phyloP scores from a whole-genome alignment of 73 alveolate species.

The Diophrys appendiculata region DNA sequence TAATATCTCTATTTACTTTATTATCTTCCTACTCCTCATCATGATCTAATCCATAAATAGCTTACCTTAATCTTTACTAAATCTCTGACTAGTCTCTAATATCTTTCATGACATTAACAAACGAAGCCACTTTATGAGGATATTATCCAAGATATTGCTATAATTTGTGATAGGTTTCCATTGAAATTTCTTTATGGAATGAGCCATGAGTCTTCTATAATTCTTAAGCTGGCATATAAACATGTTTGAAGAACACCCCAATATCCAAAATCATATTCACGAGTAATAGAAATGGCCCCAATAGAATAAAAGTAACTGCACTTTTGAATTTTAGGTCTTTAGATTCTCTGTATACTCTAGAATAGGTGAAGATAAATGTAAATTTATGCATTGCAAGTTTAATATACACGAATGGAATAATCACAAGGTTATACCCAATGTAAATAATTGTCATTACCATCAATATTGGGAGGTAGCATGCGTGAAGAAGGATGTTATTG shows the following conservation, averaged over 20 bases:
- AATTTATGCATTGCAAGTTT: slow-evolving; percentile 57
- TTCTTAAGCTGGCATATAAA: slow-evolving; percentile 42
- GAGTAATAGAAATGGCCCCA: slow-evolving; percentile 38
- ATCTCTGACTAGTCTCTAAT: too few relatives aligned
- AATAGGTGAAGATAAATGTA: slow-evolving; percentile 45
- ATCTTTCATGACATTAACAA: too few relatives aligned
- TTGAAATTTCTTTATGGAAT: too few relatives aligned
- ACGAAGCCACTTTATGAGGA: too few relatives aligned
- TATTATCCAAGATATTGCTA: too few relatives aligned
- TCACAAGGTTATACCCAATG: slow-evolving; percentile 13
- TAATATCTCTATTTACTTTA: too few relatives aligned
- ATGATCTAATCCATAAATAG: too few relatives aligned
- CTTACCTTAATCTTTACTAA: too few relatives aligned
- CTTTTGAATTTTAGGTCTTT: slow-evolving; percentile 47
- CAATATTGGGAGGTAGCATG: slow-evolving; percentile 49
- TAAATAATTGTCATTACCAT: slow-evolving; percentile 27
- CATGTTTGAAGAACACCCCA: slow-evolving; percentile 35
- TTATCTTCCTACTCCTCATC: too few relatives aligned
- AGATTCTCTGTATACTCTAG: slow-evolving; percentile 36
- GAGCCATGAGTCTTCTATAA: too few relatives aligned
- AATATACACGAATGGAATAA: slow-evolving; percentile 45
- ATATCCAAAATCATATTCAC: slow-evolving; percentile 26
- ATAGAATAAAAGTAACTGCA: slow-evolving; percentile 27
- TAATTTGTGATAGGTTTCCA: too few relatives aligned
- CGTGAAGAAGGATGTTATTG: slow-evolving; percentile 29